phyloP scores from a whole-genome alignment of 768 basidiomycete genomes.

The Omphalotus guepiniiformis region DNA sequence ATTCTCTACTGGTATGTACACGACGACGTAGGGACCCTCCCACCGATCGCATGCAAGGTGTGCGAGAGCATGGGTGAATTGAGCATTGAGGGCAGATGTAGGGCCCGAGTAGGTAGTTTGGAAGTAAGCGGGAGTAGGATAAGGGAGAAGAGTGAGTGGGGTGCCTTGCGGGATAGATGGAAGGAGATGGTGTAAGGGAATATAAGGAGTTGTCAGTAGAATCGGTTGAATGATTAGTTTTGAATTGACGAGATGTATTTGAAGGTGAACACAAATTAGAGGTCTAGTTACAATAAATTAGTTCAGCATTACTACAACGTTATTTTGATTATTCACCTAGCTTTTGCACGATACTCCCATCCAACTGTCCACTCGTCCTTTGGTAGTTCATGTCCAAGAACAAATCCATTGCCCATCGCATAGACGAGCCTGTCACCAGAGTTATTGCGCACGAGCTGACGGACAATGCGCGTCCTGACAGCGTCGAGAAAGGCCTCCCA shows the following conservation, averaged over 20 bases:
- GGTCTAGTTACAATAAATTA: slow-evolving; percentile 37
- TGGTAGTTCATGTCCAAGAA: slow-evolving; percentile 43
- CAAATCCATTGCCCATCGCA: slow-evolving; percentile 58
- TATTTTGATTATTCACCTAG: slow-evolving; percentile 33
- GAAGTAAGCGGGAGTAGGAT: slow-evolving; percentile 69
- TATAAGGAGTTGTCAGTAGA: slow-evolving; percentile 52
- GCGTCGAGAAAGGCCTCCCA: slow-evolving; percentile 50
- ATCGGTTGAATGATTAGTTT: slow-evolving; percentile 65
- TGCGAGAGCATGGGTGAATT: slow-evolving; percentile 58
- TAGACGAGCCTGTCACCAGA: slow-evolving; percentile 31
- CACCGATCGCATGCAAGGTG: slow-evolving; percentile 62
- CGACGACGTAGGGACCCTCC: slow-evolving; percentile 53
- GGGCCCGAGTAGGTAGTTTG: slow-evolving; percentile 69
- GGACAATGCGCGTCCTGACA: slow-evolving; percentile 48
- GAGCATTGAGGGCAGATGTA: slow-evolving; percentile 51
- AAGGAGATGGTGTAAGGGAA: slow-evolving; percentile 37
- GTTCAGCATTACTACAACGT: slow-evolving; percentile 1
- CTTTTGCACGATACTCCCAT: slow-evolving; percentile 53
- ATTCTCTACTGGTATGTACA: slow-evolving; percentile 72
- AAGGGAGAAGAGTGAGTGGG: slow-evolving; percentile 67
- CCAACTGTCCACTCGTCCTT: slow-evolving; percentile 59
- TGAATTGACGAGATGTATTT: slow-evolving; percentile 43
- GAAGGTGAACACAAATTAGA: slow-evolving; percentile 56
- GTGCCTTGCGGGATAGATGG: slow-evolving; percentile 53
- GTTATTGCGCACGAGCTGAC: slow-evolving; percentile 44